A percentile compares a stretch with the other conserved stretches of the same genome.
phyloP scores from a whole-genome alignment of 2,329 filamentous ascomycete genomes.

The Bipolaris victoriae region DNA sequence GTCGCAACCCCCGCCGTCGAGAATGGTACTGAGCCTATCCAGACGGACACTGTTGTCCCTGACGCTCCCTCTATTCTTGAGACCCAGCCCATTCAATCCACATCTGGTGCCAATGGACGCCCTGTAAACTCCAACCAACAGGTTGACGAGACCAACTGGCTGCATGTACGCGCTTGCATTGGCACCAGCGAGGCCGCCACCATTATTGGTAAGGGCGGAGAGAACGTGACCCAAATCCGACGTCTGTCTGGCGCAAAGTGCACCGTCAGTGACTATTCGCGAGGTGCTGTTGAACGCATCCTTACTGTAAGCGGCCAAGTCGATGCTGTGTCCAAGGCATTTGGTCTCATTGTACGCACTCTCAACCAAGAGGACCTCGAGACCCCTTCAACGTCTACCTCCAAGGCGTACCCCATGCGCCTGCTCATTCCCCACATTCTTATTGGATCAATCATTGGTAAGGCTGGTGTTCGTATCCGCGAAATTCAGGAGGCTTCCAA shows the following conservation, averaged over 20 bases:
- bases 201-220: conserved; percentile 96
- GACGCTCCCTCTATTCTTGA: conserved; percentile 62
- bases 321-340: conserved; percentile 97
- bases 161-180: conserved; percentile 95
- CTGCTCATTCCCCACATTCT: conserved; percentile 95
- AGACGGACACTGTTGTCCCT: conserved; percentile 72
- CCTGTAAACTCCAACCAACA: conserved; percentile 56
- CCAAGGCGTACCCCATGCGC: conserved; percentile 95
- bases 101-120: conserved; percentile 60
- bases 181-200: conserved; percentile 97
- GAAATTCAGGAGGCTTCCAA: conserved; percentile 99
- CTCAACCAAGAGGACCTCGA: conserved; percentile 95
- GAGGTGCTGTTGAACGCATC: conserved; percentile 96
- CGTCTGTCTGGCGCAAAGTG: conserved; percentile 96
- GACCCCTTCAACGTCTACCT: conserved; percentile 85
- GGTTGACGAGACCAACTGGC: conserved; percentile 93
- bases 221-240: conserved; percentile 97
- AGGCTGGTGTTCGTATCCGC: conserved; percentile 91
- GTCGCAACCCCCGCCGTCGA: conserved; percentile 41
- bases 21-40: conserved; percentile 64
- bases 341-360: conserved; percentile 96
- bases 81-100: conserved; percentile 65
- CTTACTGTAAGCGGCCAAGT: conserved; percentile 96
- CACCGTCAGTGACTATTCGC: conserved; percentile 97
- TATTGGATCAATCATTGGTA: conserved; percentile 98